Evolutionary conservation across 257 asterid species (phyloP).

Genomic region (Paraleonurus japonicus): DNA sequence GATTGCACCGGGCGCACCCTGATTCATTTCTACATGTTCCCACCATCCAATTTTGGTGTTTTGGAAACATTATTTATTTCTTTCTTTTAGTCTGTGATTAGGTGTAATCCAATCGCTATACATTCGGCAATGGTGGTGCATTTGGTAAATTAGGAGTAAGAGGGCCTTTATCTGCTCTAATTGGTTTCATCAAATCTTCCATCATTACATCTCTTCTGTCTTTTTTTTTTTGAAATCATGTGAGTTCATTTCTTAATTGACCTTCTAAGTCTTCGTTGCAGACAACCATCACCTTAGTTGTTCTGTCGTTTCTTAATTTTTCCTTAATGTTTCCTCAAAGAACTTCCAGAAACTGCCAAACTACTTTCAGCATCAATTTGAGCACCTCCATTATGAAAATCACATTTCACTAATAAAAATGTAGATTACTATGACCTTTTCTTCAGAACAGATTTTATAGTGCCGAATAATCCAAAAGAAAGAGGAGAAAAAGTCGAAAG

Average conservation of each 20-base stretch:
- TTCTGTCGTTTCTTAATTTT: too few species aligned
- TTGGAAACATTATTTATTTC: background rate
- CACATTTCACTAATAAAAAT: background rate
- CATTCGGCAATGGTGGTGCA: background rate
- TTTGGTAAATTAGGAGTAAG: background rate
- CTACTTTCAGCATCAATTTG: background rate
- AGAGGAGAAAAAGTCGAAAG: too few species aligned
- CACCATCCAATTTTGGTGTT: background rate
- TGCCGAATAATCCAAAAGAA: background rate
- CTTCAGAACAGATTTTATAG: background rate
- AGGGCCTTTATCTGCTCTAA: background rate
- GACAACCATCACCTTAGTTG: too few species aligned
- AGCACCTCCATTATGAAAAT: background rate
- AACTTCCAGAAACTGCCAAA: background rate
- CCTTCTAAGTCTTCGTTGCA: too few species aligned
- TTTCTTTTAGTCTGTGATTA: background rate
- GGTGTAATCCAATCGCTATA: background rate
- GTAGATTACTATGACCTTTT: background rate
- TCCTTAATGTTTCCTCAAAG: background rate
- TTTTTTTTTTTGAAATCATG: background rate
- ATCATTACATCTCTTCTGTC: background rate
- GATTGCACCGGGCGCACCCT: too few species aligned
- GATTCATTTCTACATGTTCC: too few species aligned
- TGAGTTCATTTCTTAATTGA: too few species aligned
- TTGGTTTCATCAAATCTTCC: background rate